Conservation (phyloP, 2,329 filamentous ascomycete genomes). For the Chrysoporthe deuterocubensis region DNA sequence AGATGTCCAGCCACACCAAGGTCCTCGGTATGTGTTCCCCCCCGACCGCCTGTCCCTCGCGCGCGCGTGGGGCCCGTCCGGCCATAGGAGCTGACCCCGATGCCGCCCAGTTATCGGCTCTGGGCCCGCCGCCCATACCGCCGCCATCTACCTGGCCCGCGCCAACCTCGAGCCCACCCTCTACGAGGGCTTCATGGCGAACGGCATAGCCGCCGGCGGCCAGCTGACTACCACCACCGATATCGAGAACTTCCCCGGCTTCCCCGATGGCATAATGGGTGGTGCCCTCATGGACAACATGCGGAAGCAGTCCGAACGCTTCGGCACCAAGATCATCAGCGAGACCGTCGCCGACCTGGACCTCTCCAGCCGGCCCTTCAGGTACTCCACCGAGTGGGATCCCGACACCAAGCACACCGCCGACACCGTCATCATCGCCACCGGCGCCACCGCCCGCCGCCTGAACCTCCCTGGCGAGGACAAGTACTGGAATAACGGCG, state of each 20-base stretch:
- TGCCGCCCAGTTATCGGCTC: slow-evolving; percentile 74
- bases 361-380: slow-evolving; percentile 82
- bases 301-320: slow-evolving; percentile 86
- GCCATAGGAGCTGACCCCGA: slow-evolving; percentile 11
- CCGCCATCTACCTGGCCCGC: slow-evolving; percentile 92
- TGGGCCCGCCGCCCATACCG: slow-evolving; percentile 95
- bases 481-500: slow-evolving; percentile 95
- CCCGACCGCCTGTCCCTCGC: not conserved
- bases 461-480: slow-evolving; percentile 86
- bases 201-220: slow-evolving; percentile 92
- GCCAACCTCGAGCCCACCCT: slow-evolving; percentile 94
- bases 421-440: slow-evolving; percentile 91
- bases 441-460: slow-evolving; percentile 87
- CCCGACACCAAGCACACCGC: slow-evolving; percentile 85
- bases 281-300: slow-evolving; percentile 92
- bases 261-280: slow-evolving; percentile 87
- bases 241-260: slow-evolving; percentile 97
- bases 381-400: slow-evolving; percentile 88
- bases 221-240: slow-evolving; percentile 99
- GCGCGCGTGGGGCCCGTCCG: too few relatives aligned
- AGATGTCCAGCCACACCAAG: slow-evolving; percentile 78
- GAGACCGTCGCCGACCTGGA: slow-evolving; percentile 93
- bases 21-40: slow-evolving; percentile 73
- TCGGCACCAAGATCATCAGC: slow-evolving; percentile 90
- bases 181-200: slow-evolving; percentile 97